Percentiles rank a stretch among this genome's conserved stretches.
Evolutionary conservation across 495 filamentous ascomycete genomes (phyloP).

Genomic region (Saxophila tyrrhenica): DNA sequence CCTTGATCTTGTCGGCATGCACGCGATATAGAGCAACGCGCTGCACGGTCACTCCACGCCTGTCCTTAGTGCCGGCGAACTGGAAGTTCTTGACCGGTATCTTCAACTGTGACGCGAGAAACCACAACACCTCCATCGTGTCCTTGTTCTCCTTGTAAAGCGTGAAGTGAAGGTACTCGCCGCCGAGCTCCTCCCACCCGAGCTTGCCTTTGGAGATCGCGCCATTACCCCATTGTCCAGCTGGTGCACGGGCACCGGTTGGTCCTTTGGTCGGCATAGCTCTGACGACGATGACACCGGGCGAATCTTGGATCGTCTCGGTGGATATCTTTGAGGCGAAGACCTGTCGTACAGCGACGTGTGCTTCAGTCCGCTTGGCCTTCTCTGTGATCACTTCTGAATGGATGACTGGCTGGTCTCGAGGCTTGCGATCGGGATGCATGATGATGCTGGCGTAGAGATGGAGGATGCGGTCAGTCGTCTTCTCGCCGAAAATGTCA

Average conservation of each 20-base stretch:
- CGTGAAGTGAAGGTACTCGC: conserved; percentile 79
- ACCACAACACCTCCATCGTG: conserved; percentile 82
- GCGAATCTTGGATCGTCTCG: conserved; percentile 38
- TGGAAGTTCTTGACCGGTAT: conserved; percentile 58
- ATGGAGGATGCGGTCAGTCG: conserved; percentile 14
- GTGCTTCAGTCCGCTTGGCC: conserved; percentile 49
- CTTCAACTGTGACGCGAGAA: conserved; percentile 56
- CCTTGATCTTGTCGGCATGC: conserved; percentile 48
- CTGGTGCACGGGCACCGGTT: conserved; percentile 20
- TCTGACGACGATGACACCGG: conserved; percentile 47
- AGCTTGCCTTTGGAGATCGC: conserved; percentile 28
- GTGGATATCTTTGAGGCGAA: conserved; percentile 60
- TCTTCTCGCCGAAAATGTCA: conserved; percentile 25
- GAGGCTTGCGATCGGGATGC: conserved; percentile 27
- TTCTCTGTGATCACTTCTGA: conserved; percentile 44
- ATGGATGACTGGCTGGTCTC: conserved; percentile 29
- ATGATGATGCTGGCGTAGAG: conserved; percentile 23
- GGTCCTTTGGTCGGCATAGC: conserved; percentile 28
- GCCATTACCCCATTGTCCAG: conserved; percentile 3
- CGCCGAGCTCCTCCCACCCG: conserved; percentile 54
- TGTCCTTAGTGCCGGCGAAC: conserved; percentile 91
- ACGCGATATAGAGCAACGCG: conserved; percentile 62
- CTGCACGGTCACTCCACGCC: conserved; percentile 78
- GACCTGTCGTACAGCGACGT: conserved; percentile 54
- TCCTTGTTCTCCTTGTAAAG: conserved; percentile 98